Base-by-base conservation (phyloP, 768 basidiomycete genomes). In the Agaricus blazei region DNA sequence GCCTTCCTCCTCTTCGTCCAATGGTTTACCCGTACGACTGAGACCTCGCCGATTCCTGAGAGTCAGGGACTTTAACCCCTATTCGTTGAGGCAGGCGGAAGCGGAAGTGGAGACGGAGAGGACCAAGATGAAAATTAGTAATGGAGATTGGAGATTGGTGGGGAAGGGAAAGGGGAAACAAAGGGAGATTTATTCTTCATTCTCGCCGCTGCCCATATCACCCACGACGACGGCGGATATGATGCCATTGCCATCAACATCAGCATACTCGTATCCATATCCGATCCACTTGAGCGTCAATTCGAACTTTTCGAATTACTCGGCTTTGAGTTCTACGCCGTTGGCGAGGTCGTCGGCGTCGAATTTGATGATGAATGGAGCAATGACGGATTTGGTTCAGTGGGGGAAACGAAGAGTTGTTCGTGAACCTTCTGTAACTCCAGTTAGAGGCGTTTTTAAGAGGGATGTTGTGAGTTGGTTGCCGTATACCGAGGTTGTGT, bases 401-500 rank as follows among this genome's bases (percentile, higher is more conserved):
- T 72, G 70, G 70, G 65, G 67, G 53, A 59, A 59, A 38, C 68
- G 70, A 14, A 67, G 68, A 44, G 69, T 79, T 24, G 73, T 80
- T 23, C 72, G 66, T 1, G 70, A 68, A 9, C 62, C 74, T n/a
- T 75, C 76, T 24, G 72, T 65, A 27, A 75, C 72, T 9, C 64
- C 69, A 23, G 73, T 70, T n/a, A 70, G 71, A 9, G 75, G 74
- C 0, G 77, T 79, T 29, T 82, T 81, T 60, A 65, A 63, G 55
- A 61, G 76, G 46, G 76, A 80, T 59, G 73, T 81, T 54, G 69
- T 73, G 45, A 78, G 75, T 59, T 72, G 65, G 50, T 64, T 83
- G 58, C 77, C 81, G 8, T 81, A 81, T 60, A 74, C 74, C 44
- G 79, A 82, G 65, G 69, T 77, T 23, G 65, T 79, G 29, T 81